Conservation (phyloP, 2,329 filamentous ascomycete genomes). For the Ceratocystis papillata region DNA sequence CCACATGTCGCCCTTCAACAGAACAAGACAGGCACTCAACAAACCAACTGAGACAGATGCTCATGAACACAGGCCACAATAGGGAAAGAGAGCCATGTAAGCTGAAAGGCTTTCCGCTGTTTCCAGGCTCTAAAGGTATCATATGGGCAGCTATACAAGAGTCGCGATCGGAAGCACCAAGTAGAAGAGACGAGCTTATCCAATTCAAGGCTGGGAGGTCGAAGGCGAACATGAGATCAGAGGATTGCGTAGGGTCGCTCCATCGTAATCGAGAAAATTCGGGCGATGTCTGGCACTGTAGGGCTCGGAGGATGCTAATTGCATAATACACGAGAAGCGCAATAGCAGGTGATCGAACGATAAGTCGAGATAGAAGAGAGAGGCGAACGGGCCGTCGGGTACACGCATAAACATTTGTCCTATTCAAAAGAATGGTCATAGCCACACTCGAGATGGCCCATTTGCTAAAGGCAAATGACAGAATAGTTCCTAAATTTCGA, state of each 20-base stretch:
- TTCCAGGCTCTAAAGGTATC: constrained; percentile 38
- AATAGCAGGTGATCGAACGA: constrained; percentile 61
- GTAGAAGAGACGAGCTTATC: constrained; percentile 59
- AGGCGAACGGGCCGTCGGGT: constrained; percentile 70
- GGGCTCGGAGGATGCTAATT: constrained; percentile 61
- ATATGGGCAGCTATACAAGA: constrained; percentile 70
- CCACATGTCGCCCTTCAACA: constrained; percentile 67
- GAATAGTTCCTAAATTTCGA: constrained; percentile 70
- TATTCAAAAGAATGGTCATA: constrained; percentile 77
- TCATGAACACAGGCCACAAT: constrained; percentile 64
- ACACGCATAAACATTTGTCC: constrained; percentile 87
- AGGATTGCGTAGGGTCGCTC: constrained; percentile 53
- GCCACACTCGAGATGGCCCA: constrained; percentile 85
- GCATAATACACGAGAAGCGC: constrained; percentile 59
- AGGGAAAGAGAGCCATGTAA: constrained; percentile 67
- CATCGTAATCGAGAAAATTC: constrained; percentile 60
- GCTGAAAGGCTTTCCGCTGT: constrained; percentile 37
- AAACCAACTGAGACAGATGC: constrained; percentile 66
- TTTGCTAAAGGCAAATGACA: constrained; percentile 80
- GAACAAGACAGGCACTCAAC: constrained; percentile 81
- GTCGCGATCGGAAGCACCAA: constrained; percentile 60
- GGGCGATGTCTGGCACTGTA: constrained; percentile 82
- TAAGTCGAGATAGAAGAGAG: constrained; percentile 58
- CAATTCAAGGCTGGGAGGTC: constrained; percentile 60
- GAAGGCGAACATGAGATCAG: constrained; percentile 58